These are phyloP conservation scores for Dendrocalamus sinicus DNA, from an alignment of 176 grass and related monocot genomes.

Conservation along the genomic window DNA sequence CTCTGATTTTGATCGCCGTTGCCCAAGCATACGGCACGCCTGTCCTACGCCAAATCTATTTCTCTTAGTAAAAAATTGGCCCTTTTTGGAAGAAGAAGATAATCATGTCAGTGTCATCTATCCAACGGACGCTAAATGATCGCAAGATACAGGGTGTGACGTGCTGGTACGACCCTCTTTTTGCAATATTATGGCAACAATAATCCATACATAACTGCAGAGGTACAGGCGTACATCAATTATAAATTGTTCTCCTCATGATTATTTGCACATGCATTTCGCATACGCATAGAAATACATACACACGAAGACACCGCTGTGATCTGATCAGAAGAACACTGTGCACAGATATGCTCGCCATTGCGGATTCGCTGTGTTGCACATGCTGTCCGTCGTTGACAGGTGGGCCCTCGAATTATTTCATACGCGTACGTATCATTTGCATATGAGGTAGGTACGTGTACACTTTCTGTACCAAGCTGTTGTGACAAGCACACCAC, in stretches of 20 bases:
- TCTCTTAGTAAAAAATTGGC: no score
- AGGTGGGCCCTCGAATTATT: neutral
- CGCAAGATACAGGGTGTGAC: neutral
- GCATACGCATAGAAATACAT: neutral
- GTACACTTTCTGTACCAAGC: neutral
- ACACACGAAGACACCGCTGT: neutral
- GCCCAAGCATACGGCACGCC: no score
- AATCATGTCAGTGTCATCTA: neutral
- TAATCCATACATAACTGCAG: neutral
- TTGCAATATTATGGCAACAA: neutral
- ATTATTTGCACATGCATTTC: neutral
- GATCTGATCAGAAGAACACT: neutral
- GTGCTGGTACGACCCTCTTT: neutral
- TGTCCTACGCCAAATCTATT: no score
- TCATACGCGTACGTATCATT: neutral
- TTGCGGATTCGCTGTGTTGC: no score
- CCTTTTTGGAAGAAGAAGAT: neutral
- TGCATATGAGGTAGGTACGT: neutral
- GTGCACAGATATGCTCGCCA: neutral
- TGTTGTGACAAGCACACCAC: neutral
- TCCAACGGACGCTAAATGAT: neutral
- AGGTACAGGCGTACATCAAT: neutral
- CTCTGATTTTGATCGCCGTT: neutral
- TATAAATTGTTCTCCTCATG: neutral
- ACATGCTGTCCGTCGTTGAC: neutral